Evolutionary conservation across 2,329 filamentous ascomycete genomes (phyloP).

Genomic region (Madurella fahalii): DNA sequence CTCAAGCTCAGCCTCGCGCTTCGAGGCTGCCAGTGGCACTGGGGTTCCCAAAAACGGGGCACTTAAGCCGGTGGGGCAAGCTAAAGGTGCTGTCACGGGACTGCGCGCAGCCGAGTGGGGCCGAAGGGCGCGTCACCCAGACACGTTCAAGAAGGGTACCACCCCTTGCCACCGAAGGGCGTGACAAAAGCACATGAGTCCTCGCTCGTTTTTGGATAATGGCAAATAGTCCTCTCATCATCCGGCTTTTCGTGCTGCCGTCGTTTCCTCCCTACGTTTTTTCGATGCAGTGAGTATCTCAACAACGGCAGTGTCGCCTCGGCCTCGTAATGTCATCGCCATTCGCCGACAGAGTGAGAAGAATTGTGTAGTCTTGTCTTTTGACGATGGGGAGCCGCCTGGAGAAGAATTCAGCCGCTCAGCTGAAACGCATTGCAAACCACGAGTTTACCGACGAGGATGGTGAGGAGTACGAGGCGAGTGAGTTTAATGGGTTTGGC

Average conservation of each 20-base stretch:
- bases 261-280: not conserved
- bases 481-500: conserved; percentile 79
- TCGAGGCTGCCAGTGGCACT: not conserved
- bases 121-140: conserved; percentile 5
- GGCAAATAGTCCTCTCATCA: not conserved
- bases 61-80: not conserved
- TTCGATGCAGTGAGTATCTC: not conserved
- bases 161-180: conserved; percentile 5
- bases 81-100: conserved; percentile 11
- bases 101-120: conserved; percentile 3
- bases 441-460: conserved; percentile 75
- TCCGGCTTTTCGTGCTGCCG: not conserved
- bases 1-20: not conserved
- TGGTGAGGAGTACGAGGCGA: conserved; percentile 87
- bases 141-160: not conserved
- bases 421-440: conserved; percentile 57
- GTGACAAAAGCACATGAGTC: not conserved
- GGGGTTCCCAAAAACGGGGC: not conserved
- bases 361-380: conserved; percentile 5
- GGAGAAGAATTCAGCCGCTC: conserved; percentile 59
- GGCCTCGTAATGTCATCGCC: conserved; percentile 19
- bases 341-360: not conserved
- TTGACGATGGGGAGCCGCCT: conserved; percentile 55
- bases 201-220: not conserved
- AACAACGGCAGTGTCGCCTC: not conserved